Base-by-base conservation (phyloP, 345 rosid species). In the Sisymbrium altissimum region DNA sequence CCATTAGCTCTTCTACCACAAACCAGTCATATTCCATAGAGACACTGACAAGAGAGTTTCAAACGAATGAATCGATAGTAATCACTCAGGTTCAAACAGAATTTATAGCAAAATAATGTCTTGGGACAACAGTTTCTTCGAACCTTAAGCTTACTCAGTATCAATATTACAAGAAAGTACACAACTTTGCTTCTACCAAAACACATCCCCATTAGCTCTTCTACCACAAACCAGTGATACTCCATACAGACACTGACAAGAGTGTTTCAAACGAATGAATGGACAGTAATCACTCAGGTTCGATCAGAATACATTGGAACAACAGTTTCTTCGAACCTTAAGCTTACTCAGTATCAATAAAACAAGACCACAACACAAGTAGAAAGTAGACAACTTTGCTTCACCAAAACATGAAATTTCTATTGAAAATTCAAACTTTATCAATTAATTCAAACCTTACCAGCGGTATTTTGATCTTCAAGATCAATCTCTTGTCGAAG, bases 401-500 rank as follows among this genome's bases (percentile, higher is more conserved):
- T 25, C 50, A 61, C 43, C 15, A 27, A 62, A 29, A 38, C 53
- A 62, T 63, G 11, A 6, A 33, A 32, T 3, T 23, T 46, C 5
- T 19, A 46, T 6, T n/a, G 58, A 9, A 58, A 21, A 9, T 8
- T 18, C 29, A 46, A 8, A 45, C 45, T 3, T 9, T n/a, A 29
- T 27, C 19, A 48, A 49, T 27, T 25, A 36, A 15, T 35, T 65
- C n/a, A 0, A 7, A 4, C 8, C 8, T 70, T 38, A 92, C 96
- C 68, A 1, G 92, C 82, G 18, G 97, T 91, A 53, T 85, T 86
- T 17, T 84, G 84, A 78, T 87, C 97, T 75, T 94, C 99, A 1
- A 94, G 91, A 60, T 94, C 97, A 61, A 94, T 88, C 80, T 91
- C 95, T 54, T 84, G 81, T 33, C 96, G 93, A 70, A 92, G 97